Evolutionary conservation across 805 yeast species (phyloP), one percentile per base, ranked within the genome.

Genomic region (Ogataea dorogensis): DNA sequence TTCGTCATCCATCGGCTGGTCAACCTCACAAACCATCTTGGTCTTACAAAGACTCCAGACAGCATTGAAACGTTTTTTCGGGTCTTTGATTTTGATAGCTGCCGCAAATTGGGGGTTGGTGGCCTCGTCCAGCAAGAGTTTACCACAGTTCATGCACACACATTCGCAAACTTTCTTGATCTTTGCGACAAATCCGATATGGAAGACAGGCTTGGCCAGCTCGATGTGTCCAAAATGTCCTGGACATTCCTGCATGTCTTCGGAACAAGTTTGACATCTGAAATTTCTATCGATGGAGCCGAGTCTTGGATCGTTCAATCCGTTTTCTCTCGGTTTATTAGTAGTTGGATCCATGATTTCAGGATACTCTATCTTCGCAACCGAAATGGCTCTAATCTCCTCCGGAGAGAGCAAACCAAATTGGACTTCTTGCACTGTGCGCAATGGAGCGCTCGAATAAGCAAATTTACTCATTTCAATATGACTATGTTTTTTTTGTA

Each of bases 221-320:
- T 93, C 99, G 44, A 93, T 93, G 59, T 93, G 99, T 50, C 99
- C 99, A 65, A 93, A 93, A 68, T 93, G 99, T 42, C 99, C 99
- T 0, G 98, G 98, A 66, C 99, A 93, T 62, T 93, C 98, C 43
- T 91, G 86, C 97, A 93, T 93, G 53, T 91, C 96, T 64, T 93
- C 99, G 55, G 96, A 95, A 73, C 99, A 93, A 16, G 99, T 93
- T 71, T 91, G 98, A 73, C 99, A 93, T 69, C 86, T 87, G 73
- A 85, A 86, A 61, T 89, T 91, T 63, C 98, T 81, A 65, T 93
- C 99, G 53, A 93, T 89, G 4, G 97, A 85, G 33, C 99, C 99
- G 44, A 93, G 72, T 54, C 98, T 80, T 43, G 98, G 98, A 63
- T 94, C 98, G 60, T 89, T 91, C 45, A 93, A 70, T 43, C 99